Conservation (phyloP, 768 basidiomycete species). For the Mycena olivaceomarginata region DNA sequence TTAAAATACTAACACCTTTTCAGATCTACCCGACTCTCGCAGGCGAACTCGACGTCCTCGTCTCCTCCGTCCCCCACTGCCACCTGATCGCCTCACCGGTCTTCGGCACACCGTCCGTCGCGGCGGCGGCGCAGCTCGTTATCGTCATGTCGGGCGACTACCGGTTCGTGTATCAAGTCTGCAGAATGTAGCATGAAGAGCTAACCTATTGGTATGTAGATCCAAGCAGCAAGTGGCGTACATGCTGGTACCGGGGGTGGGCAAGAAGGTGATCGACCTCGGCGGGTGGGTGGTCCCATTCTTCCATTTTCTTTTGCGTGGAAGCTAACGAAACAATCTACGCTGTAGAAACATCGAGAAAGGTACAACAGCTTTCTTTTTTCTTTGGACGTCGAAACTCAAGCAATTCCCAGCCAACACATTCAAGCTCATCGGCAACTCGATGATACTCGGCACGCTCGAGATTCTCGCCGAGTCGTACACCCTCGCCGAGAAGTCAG, state of each 20-base stretch:
- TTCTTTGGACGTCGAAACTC: constrained; percentile 4
- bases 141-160: constrained; percentile 90
- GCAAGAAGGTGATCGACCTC: constrained; percentile 85
- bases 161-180: constrained; percentile 38
- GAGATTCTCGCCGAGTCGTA: constrained; percentile 90
- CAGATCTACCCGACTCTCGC: constrained; percentile 76
- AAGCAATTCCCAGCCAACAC: constrained; percentile 69
- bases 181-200: neutral
- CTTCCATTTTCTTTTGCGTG: neutral
- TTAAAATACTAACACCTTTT: neutral
- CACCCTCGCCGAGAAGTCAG: constrained; percentile 90
- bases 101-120: constrained; percentile 82
- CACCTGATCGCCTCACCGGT: constrained; percentile 87
- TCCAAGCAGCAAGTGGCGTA: constrained; percentile 89
- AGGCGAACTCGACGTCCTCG: constrained; percentile 81
- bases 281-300: constrained; percentile 62
- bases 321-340: neutral
- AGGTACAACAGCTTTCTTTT: constrained; percentile 59
- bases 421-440: constrained; percentile 86
- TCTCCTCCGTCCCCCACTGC: constrained; percentile 75
- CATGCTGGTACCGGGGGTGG: constrained; percentile 87
- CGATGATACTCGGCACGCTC: constrained; percentile 83
- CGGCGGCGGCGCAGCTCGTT: constrained; percentile 79
- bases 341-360: constrained; percentile 81
- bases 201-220: neutral